Base-by-base conservation (phyloP, 305 asterid species). In the Stenogyne calaminthoides region DNA sequence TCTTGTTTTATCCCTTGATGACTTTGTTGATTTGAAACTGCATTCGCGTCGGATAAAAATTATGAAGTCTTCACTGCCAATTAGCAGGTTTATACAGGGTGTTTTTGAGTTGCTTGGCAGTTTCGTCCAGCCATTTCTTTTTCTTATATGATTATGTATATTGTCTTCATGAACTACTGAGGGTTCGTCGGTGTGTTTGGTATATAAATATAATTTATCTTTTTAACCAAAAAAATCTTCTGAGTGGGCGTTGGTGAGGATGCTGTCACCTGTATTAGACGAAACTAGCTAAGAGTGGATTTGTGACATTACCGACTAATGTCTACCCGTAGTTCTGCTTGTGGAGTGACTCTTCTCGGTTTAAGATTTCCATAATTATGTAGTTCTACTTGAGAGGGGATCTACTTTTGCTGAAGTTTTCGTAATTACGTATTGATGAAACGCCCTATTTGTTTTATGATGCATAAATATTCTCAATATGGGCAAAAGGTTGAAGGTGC, bases 11-110 rank as follows among this genome's bases (percentile, higher is more conserved):
- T 5, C 44, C 18, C n/a, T 62, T 12, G 34, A 55, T 55, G 27
- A 51, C 19, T 25, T 20, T 19, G 64, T 25, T 54, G 61, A 68
- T 55, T 39, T 70, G n/a, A 40, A 70, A 62, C 57, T 57, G 54
- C 54, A 46, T 46, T 14, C 6, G 2, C 9, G 19, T 52, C 25
- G 11, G 14, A 52, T 52, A 8, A 19, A 52, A 2, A 18, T 18
- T 55, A 19, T 55, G 32, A 19, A 55, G 60, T 55, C 32, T 55
- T 16, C 11, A n/a, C 9, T 54, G 4, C 59, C 20, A 51, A 18
- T 51, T 52, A 7, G 27, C 59, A 52, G 59, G 29, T 52, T 52
- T 52, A 16, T 52, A 8, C 29, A 18, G 59, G 59, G 59, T 52
- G 27, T 52, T 47, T 47, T 52, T 52, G 27, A 52, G 29, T 52